Conservation (phyloP, 441 rosid genomes). For the California macrophylla region DNA sequence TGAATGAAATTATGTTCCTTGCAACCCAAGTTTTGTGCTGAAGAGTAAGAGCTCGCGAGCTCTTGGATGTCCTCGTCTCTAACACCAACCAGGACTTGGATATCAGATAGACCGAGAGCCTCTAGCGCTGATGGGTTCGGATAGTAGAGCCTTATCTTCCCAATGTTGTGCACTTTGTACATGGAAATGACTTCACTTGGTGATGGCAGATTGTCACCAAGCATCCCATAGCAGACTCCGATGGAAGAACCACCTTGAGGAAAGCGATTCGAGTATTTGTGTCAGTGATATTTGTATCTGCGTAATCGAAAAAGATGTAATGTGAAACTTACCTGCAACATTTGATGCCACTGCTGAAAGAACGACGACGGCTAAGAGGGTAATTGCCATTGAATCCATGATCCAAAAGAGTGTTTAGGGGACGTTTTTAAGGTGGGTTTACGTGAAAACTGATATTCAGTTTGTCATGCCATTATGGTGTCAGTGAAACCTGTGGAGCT, state of each 20-base stretch:
- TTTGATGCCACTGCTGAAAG: background rate
- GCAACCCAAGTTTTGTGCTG: background rate
- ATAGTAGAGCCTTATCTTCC: conserved; percentile 11
- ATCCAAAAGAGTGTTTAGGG: background rate
- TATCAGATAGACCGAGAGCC: background rate
- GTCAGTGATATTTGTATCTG: background rate
- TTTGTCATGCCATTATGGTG: background rate
- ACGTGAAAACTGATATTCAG: background rate
- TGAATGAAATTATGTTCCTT: background rate
- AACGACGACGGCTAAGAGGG: background rate
- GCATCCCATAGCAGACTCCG: conserved; percentile 13
- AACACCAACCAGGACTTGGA: conserved; percentile 5
- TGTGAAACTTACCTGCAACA: background rate
- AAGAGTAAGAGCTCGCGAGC: background rate
- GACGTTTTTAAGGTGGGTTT: background rate
- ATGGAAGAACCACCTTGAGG: background rate
- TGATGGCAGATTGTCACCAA: conserved; percentile 10
- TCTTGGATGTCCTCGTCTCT: background rate
- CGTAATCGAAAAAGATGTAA: background rate
- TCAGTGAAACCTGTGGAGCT: background rate
- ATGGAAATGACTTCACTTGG: conserved; percentile 7
- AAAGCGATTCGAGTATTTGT: background rate
- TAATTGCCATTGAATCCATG: background rate
- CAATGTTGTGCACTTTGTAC: conserved; percentile 7
- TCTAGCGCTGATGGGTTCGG: background rate